These are phyloP conservation scores for Cynara cardunculus DNA, from an alignment of 129 eudicot genomes.

Conservation along the genomic window DNA sequence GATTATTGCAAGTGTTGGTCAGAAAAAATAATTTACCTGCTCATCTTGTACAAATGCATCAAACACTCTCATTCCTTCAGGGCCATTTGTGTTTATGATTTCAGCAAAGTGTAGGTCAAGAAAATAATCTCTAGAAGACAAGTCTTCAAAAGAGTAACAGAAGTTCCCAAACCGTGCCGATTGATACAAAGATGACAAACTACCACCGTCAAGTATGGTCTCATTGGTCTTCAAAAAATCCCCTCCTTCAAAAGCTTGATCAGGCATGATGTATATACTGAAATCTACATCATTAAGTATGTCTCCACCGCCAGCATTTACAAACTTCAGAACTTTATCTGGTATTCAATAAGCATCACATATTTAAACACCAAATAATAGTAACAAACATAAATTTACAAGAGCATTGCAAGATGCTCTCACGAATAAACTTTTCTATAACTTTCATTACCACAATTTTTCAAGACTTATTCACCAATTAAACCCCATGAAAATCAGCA, in stretches of 20 bases:
- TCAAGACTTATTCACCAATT: neutral
- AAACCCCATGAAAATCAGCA: neutral
- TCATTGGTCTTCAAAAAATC: slow-evolving; percentile 35
- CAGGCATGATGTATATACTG: slow-evolving; percentile 6
- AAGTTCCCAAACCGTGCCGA: slow-evolving; percentile 44
- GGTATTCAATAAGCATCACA: slow-evolving; percentile 3
- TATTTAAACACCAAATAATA: neutral
- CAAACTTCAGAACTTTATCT: slow-evolving; percentile 36
- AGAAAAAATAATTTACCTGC: slow-evolving; percentile 16
- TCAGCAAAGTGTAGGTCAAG: slow-evolving; percentile 45
- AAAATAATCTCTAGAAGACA: slow-evolving; percentile 31
- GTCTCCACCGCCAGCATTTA: slow-evolving; percentile 34
- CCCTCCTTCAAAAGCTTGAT: slow-evolving; percentile 36
- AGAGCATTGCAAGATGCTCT: neutral
- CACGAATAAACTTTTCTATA: neutral
- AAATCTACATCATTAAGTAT: slow-evolving; percentile 14
- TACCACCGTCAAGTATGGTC: slow-evolving; percentile 30
- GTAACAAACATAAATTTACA: neutral
- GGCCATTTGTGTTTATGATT: slow-evolving; percentile 39
- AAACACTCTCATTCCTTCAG: slow-evolving; percentile 46
- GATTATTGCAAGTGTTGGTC: neutral
- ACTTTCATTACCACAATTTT: neutral
- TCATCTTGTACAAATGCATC: slow-evolving; percentile 42
- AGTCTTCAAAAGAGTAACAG: slow-evolving; percentile 21
- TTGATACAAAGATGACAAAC: slow-evolving; percentile 32